Percentiles rank a stretch among this genome's conserved stretches.
phyloP scores from a whole-genome alignment of 345 rosid species.

The Dimocarpus longan region DNA sequence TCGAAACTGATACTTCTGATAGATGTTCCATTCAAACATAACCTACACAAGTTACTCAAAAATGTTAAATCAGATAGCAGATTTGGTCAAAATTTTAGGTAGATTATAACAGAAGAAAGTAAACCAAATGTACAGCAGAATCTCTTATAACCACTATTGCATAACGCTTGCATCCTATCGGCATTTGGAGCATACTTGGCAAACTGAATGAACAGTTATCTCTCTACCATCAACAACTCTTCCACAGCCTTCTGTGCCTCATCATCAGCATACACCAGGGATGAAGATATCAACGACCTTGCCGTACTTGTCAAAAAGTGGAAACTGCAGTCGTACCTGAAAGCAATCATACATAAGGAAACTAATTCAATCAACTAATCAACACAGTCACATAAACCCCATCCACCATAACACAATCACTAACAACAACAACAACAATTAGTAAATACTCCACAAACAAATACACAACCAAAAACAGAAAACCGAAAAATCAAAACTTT shows the following conservation, averaged over 20 bases:
- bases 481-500: too few relatives aligned
- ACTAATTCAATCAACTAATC: too few relatives aligned
- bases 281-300: slow-evolving; percentile 85
- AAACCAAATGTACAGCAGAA: background rate
- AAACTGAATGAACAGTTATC: slow-evolving; percentile 77
- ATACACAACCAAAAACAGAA: too few relatives aligned
- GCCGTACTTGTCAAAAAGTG: slow-evolving; percentile 85
- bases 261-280: slow-evolving; percentile 67
- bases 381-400: too few relatives aligned
- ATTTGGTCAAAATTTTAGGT: background rate
- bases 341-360: background rate
- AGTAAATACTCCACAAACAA: too few relatives aligned
- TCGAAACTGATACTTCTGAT: background rate
- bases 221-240: slow-evolving; percentile 94
- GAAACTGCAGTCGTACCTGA: slow-evolving; percentile 83
- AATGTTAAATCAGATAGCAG: too few relatives aligned
- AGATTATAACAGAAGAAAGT: background rate
- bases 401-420: too few relatives aligned
- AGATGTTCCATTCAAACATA: background rate
- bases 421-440: too few relatives aligned
- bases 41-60: background rate
- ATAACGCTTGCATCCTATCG: slow-evolving; percentile 72
- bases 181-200: slow-evolving; percentile 97
- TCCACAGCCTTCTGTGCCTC: slow-evolving; percentile 72
- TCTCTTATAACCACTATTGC: background rate